Evolutionary conservation across 163 green algal genomes (phyloP).

Genomic region (Scenedesmus sp.): DNA sequence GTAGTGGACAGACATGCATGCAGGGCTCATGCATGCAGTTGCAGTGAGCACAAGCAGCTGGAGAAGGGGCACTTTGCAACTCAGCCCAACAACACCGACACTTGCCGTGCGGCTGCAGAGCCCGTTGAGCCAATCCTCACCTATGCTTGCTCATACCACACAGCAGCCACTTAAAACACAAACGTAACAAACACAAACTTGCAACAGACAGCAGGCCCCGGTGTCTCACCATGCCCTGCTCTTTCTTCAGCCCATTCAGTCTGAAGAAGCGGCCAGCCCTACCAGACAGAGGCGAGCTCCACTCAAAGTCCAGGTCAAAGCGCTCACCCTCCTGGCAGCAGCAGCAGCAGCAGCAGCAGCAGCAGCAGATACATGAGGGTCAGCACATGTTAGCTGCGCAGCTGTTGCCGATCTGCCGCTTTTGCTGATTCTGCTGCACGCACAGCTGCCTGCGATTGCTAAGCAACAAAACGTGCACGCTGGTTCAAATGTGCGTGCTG

Average conservation of each 20-base stretch:
- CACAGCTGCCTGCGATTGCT: no score
- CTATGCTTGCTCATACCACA: neutral
- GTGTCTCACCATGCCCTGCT: conserved; percentile 43
- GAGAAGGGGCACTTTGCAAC: no score
- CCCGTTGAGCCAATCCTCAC: neutral
- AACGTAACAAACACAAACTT: neutral
- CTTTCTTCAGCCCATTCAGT: conserved; percentile 43
- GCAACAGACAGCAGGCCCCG: neutral
- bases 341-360: conserved; percentile 21
- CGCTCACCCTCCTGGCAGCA: conserved; percentile 45
- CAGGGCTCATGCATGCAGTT: no score
- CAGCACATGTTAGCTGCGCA: neutral
- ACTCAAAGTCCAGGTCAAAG: conserved; percentile 49
- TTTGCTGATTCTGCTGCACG: neutral
- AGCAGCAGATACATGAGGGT: neutral
- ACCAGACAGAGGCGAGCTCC: conserved; percentile 33
- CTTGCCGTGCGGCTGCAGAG: neutral
- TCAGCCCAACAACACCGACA: neutral
- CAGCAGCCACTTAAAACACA: neutral
- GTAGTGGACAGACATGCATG: neutral
- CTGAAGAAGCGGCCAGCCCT: conserved; percentile 36
- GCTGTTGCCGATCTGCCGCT: neutral
- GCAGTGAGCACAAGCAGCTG: no score
- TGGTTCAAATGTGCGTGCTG: neutral
- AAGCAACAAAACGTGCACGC: no score